phyloP scores from a whole-genome alignment of 2,329 filamentous ascomycete species.

The Colletotrichum lentis region DNA sequence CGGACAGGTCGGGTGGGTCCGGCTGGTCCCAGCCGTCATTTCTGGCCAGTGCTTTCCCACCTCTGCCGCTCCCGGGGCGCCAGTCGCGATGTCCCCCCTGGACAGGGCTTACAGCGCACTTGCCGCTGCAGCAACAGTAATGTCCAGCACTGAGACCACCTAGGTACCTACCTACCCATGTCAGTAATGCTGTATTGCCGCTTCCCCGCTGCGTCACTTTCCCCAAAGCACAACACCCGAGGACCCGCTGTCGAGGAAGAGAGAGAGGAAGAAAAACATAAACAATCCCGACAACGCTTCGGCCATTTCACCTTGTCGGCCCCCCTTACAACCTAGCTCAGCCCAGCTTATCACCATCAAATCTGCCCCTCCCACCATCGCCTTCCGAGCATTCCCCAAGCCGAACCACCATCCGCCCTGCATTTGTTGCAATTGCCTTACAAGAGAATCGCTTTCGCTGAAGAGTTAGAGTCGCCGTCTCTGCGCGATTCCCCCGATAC shows the following conservation, averaged over 20 bases:
- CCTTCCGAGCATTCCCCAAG: slow-evolving; percentile 7
- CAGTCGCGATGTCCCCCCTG: slow-evolving; percentile 15
- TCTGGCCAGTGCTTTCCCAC: slow-evolving; percentile 14
- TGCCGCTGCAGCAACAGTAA: background rate
- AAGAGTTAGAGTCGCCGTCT: slow-evolving; percentile 19
- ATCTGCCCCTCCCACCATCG: slow-evolving; percentile 33
- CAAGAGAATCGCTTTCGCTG: background rate
- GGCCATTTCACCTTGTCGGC: slow-evolving; percentile 32
- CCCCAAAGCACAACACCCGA: slow-evolving; percentile 21
- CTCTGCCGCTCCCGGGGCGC: slow-evolving; percentile 22
- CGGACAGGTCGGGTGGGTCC: slow-evolving; percentile 26
- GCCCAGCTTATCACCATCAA: slow-evolving; percentile 33
- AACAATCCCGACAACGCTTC: slow-evolving; percentile 43
- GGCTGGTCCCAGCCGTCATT: background rate
- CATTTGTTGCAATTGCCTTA: slow-evolving; percentile 7
- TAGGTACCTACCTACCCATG: slow-evolving; percentile 38
- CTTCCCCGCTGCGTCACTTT: slow-evolving; percentile 7
- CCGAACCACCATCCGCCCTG: slow-evolving; percentile 19
- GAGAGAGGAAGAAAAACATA: slow-evolving; percentile 45
- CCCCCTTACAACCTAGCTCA: slow-evolving; percentile 20
- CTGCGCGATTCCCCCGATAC: slow-evolving; percentile 34
- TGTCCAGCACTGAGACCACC: background rate
- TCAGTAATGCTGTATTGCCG: background rate
- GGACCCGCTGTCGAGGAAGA: slow-evolving; percentile 33
- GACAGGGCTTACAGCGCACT: slow-evolving; percentile 6